Conservation (phyloP, 1,284 basidiomycete species). For the Tetrapyrgos nigripes region DNA sequence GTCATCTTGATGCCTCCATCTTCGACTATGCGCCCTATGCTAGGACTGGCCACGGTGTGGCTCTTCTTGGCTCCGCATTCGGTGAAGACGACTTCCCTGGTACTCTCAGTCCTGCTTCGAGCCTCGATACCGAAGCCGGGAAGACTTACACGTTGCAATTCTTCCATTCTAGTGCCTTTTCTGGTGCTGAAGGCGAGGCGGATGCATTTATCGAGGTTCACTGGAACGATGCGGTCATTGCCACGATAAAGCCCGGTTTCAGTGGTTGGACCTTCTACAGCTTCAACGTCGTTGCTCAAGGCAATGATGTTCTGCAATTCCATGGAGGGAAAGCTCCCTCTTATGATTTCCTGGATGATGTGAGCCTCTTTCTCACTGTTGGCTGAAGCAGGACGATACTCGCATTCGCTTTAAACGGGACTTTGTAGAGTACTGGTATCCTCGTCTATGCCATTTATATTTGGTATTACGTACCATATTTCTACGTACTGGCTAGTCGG, state of each 20-base stretch:
- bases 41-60: slow-evolving; percentile 35
- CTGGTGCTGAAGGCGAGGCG: slow-evolving; percentile 30
- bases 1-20: slow-evolving; percentile 39
- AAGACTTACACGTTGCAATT: slow-evolving; percentile 39
- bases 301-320: slow-evolving; percentile 40
- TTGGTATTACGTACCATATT: too few species aligned
- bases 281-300: slow-evolving; percentile 34
- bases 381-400: not conserved
- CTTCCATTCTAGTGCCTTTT: slow-evolving; percentile 42
- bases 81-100: slow-evolving; percentile 35
- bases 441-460: too few species aligned
- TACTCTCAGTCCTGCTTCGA: slow-evolving; percentile 31
- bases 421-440: slow-evolving; percentile 27
- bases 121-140: slow-evolving; percentile 32
- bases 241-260: slow-evolving; percentile 36
- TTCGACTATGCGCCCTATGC: slow-evolving; percentile 40
- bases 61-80: slow-evolving; percentile 38
- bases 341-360: slow-evolving; percentile 41
- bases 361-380: slow-evolving; percentile 23
- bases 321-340: slow-evolving; percentile 39
- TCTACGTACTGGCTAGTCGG: too few species aligned
- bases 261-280: slow-evolving; percentile 35
- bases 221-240: slow-evolving; percentile 39
- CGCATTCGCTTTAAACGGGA: too few species aligned
- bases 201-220: slow-evolving; percentile 36